Base-by-base conservation (phyloP, 2,329 filamentous ascomycete genomes). In the Pseudogymnoascus sp. region DNA sequence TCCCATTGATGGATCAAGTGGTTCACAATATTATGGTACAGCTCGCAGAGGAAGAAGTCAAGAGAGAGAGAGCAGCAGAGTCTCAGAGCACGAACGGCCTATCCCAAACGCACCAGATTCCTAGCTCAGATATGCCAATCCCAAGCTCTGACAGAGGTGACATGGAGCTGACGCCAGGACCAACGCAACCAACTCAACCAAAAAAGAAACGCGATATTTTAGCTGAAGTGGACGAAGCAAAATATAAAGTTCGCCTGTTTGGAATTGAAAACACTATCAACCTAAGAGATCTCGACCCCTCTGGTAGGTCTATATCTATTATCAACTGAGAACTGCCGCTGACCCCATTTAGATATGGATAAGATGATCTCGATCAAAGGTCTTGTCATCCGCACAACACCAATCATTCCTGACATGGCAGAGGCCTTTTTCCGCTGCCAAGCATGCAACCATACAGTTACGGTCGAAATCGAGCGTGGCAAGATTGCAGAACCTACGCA, bases 371-470 rank as follows among this genome's bases (percentile, higher is more conserved):
- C 89, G 68, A 88, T 99, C 76, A 99, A 98, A 77, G 95, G 95
- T 53, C 82, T 99, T 14, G 95, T 99, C 65, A 99, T 99, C 71
- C 88, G 95, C 66, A 90, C 95, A 2, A 98, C 95, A 0, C 92
- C 95, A 0, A 90, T 99, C 68, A 98, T 99, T 67, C 95, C 95
- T 0, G 95, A 99, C 71, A 99, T 99, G 96, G 97, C 96, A 78
- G 91, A 96, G 73, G 95, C 95, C 0, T 97, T 96, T 78, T 99
- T 99, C 84, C 89, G 91, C 67, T 99, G 95, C 78, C 90, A 91
- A 64, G 86, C 93, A 26, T 99, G 95, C 77, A 91, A 92, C 71
- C 91, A 97, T 76, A 93, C 90, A 3, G 86, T 96, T 65, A 90
- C 89, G 66, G 91, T 97, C 62, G 89, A 92, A 63, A 89, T 99